Base-by-base conservation (phyloP, 805 yeast species). In the Wickerhamiella sergipiensis region DNA sequence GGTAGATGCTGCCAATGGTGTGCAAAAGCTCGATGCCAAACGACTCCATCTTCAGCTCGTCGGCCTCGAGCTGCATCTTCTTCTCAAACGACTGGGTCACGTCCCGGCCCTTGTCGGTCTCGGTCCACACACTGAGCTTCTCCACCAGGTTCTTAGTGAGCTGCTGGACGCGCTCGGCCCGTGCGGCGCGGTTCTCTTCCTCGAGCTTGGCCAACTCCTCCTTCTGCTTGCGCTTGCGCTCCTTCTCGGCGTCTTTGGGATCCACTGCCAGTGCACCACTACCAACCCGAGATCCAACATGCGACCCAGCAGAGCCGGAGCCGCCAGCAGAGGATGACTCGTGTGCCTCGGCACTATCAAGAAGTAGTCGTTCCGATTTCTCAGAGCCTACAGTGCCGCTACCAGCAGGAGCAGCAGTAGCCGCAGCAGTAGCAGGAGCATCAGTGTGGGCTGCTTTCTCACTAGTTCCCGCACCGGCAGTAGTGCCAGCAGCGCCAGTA, bases 41-140 rank as follows among this genome's bases (percentile, higher is more conserved):
- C 50, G 95, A 85, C 72, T 92, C 98, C 75, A 87, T 78, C 66
- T 92, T 92, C 63, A 92, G 71, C 54, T 84, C 84, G 62, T 89
- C 92, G 15, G 95, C 95, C 65, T 92, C 97, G 60, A 81, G 79
- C 54, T 73, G 74, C 57, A 85, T 74, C 63, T 84, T 82, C 51
- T 72, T 73, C 53, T 74, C 68, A 64, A 87, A 90, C 0, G 83
- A 74, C 6, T 66, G 64, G 49, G 82, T 72, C 40, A 88, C 80
- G 31, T 79, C 85, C 0, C 69, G 71, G 49, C 78, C 80, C 58
- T 76, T 75, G 29, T 73, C 75, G n/a, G 88, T 78, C 40, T 77
- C 77, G 19, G 86, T 77, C 49, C 80, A 76, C 55, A 81, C 83
- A 52, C 77, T 74, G 56, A 81, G 79, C 61, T 82, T 86, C 49